Evolutionary conservation across 2,329 filamentous ascomycete species (phyloP).

Genomic region (Harringtonia aguacate): DNA sequence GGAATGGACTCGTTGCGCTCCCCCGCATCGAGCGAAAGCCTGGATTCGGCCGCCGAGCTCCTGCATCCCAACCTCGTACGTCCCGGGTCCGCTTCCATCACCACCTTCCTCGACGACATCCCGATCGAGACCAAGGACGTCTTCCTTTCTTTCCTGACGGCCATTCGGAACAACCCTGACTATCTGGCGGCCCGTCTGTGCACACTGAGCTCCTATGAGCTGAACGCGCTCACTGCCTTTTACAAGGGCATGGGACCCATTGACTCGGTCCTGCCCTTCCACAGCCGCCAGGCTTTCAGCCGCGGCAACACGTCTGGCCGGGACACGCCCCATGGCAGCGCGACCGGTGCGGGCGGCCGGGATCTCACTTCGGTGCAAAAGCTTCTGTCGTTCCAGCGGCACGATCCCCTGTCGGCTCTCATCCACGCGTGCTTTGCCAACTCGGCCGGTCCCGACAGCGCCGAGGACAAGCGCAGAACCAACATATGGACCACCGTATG

Average conservation of each 20-base stretch:
- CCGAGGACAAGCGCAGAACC: constrained; percentile 68
- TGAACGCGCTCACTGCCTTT: constrained; percentile 66
- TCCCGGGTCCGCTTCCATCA: constrained; percentile 29
- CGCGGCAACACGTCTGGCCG: constrained; percentile 22
- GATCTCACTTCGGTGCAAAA: constrained; percentile 55
- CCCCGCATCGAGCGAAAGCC: constrained; percentile 34
- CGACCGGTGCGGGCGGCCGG: neutral
- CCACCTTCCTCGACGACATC: constrained; percentile 60
- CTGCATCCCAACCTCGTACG: constrained; percentile 18
- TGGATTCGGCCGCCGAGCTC: constrained; percentile 35
- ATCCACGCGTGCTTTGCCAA: constrained; percentile 86
- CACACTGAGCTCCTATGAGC: constrained; percentile 63
- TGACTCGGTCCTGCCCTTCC: constrained; percentile 71
- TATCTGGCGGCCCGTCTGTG: constrained; percentile 78
- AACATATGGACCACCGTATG: constrained; percentile 84
- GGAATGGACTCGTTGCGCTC: constrained; percentile 56
- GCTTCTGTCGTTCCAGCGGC: constrained; percentile 77
- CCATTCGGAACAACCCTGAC: constrained; percentile 75
- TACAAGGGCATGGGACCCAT: constrained; percentile 70
- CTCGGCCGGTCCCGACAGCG: constrained; percentile 69
- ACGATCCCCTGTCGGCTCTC: constrained; percentile 74
- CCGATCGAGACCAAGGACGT: constrained; percentile 64
- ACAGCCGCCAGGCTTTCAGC: constrained; percentile 35
- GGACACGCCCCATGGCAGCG: neutral
- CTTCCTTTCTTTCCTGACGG: constrained; percentile 68